Base-by-base conservation (phyloP, 1,139 yeast genomes). In the Meyerozyma carpophila region DNA sequence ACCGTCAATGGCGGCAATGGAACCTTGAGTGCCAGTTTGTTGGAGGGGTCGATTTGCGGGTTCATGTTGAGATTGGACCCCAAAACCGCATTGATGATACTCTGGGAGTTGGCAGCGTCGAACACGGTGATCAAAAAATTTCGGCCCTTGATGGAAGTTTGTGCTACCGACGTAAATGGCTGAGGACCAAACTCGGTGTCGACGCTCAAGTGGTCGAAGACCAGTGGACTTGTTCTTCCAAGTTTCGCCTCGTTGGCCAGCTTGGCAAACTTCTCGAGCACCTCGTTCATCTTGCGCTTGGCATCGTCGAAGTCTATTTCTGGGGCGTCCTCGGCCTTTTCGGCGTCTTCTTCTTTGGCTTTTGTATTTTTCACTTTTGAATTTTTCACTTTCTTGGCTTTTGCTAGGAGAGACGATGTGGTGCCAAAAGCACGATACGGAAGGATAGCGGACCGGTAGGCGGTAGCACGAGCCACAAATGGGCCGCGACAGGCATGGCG, bases 1-100 rank as follows among this genome's bases (percentile, higher is more conserved):
- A 83, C 75, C 8, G 91, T 83, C 26, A 82, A 74, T 20, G 89
- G 83, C 28, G 95, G 95, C 47, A 89, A 68, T 1, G 89, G 80
- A 9, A 89, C 82, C 52, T 80, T 82, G 56, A 91, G 68, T 32
- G 84, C 75, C 60, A 86, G 95, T 41, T 81, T 81, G 57, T 84
- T 86, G 43, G 78, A 66, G 2, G 87, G 79, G 50, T 88, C 91
- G 24, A 73, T 70, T 55, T 84, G 90, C 1, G 97, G 95, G 47
- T 84, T 88, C 69, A 91, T 66, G 54, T 87, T 86, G 58, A 88
- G 64, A 10, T 78, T 79, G 0, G 91, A 73, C 1, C 78, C 84
- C 48, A 89, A 62, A 36, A 91, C 81, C 0, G 90, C 74, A 47
- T 88, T 81, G 40, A 84, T 74, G 25, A 91, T 77, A 49, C 77